Evolutionary conservation across 768 basidiomycete species (phyloP).

Genomic region (Psilocybe cubensis): DNA sequence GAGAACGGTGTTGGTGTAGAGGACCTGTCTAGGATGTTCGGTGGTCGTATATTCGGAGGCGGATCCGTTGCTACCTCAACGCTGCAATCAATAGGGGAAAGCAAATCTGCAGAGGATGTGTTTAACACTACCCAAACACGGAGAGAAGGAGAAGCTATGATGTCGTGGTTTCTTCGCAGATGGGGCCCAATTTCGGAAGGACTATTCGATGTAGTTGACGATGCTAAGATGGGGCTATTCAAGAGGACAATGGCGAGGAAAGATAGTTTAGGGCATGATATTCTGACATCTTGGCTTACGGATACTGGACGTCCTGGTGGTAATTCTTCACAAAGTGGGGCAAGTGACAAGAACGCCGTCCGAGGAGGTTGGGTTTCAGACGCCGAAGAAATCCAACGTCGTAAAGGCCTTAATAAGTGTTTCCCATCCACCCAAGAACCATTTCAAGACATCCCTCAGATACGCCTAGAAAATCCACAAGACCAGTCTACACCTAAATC

Average conservation of each 20-base stretch:
- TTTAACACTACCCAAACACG: conserved; percentile 9
- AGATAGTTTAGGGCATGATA: conserved; percentile 16
- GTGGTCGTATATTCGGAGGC: conserved; percentile 36
- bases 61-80: background rate
- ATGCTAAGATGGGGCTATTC: conserved; percentile 22
- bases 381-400: background rate
- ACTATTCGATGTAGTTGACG: conserved; percentile 30
- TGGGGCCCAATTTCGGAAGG: conserved; percentile 36
- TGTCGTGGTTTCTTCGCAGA: conserved; percentile 37
- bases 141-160: conserved; percentile 29
- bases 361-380: background rate
- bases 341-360: background rate
- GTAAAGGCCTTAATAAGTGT: background rate
- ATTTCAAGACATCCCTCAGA: background rate
- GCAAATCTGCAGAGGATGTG: background rate
- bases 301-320: background rate
- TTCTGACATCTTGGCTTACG: conserved; percentile 4
- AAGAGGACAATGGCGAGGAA: conserved; percentile 7
- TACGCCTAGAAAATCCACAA: conserved; percentile 6
- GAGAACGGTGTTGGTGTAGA: conserved; percentile 37
- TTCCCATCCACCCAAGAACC: background rate
- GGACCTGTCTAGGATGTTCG: conserved; percentile 37
- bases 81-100: background rate
- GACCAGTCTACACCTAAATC: conserved; percentile 9
- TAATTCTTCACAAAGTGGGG: background rate